phyloP scores from a whole-genome alignment of 2,329 filamentous ascomycete species.

The Aspergillus eucalypticola region DNA sequence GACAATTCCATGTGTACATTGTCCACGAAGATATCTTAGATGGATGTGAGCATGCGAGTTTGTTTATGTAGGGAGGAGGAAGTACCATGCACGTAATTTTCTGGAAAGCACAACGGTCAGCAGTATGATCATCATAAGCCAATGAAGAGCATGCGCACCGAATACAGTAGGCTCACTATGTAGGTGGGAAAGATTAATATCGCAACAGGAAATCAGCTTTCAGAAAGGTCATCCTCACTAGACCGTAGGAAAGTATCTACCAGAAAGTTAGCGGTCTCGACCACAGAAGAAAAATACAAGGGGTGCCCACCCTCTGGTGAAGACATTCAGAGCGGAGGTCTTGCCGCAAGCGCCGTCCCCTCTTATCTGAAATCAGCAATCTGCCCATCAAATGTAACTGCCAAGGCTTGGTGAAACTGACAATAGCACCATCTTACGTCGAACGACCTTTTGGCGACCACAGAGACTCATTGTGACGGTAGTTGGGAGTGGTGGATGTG shows the following conservation, averaged over 20 bases:
- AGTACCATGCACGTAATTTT: constrained; percentile 97
- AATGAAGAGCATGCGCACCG: constrained; percentile 45
- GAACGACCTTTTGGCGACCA: constrained; percentile 78
- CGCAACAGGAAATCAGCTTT: background rate
- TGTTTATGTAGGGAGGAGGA: constrained; percentile 9
- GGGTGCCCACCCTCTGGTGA: constrained; percentile 76
- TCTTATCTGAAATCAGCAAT: constrained; percentile 50
- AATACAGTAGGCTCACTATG: constrained; percentile 88
- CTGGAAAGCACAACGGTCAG: constrained; percentile 46
- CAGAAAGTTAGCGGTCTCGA: constrained; percentile 20
- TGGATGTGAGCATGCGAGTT: constrained; percentile 23
- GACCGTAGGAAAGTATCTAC: constrained; percentile 92
- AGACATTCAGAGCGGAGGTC: constrained; percentile 95
- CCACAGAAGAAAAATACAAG: constrained; percentile 11
- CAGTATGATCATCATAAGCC: constrained; percentile 8
- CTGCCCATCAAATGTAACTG: background rate
- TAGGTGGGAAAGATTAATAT: constrained; percentile 24
- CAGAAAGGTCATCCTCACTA: constrained; percentile 60
- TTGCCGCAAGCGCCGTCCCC: constrained; percentile 97
- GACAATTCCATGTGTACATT: constrained; percentile 95
- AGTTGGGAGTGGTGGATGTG: constrained; percentile 4
- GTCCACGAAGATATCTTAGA: constrained; percentile 92
- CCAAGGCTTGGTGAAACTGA: constrained; percentile 41
- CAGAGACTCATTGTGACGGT: constrained; percentile 56
- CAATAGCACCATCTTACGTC: constrained; percentile 95